Base-by-base conservation (phyloP, 2,329 filamentous ascomycete species). In the Hymenoscyphus albidus region DNA sequence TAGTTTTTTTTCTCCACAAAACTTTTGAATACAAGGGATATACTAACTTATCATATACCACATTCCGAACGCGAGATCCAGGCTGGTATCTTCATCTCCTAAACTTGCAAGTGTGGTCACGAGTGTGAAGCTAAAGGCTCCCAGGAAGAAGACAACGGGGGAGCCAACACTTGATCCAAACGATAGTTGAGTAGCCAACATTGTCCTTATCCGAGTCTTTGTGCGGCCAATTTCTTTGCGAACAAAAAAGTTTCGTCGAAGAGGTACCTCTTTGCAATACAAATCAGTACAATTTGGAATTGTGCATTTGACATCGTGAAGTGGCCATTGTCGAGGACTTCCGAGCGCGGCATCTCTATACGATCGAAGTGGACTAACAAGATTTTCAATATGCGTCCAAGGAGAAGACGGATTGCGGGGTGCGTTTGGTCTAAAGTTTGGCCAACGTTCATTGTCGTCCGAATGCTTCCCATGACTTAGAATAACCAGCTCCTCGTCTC, bases 201-300 rank as follows among this genome's bases (percentile, higher is more conserved):
- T 71, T 27, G 74, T 68, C 51, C 74, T 74, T 62, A 76, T n/a
- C 39, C 63, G 62, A 42, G 65, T 68, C 54, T 68, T 70, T 0
- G 62, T 64, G 14, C 64, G 60, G 3, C 64, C 65, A 62, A 70
- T 67, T 35, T 66, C 64, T 62, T 39, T 62, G 9, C 58, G 61
- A 18, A 65, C 44, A 5, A 62, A 22, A 5, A 32, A 18, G 10
- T 44, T 63, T 13, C 65, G 58, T 9, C 48, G 57, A 22, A 70
- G 58, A 38, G 62, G 67, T 5, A 59, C 42, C 32, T 69, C 68
- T 14, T 64, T 63, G 39, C 63, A 63, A 10, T 54, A 44, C 16
- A 51, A 44, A 13, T 63, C 42, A 1, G 18, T 65, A 55, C 68
- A 68, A n/a, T 60, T 22, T 3, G 55, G 48, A 35, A 65, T 32